phyloP scores from a whole-genome alignment of 306 rosid species.

The Gillenia trifoliata region DNA sequence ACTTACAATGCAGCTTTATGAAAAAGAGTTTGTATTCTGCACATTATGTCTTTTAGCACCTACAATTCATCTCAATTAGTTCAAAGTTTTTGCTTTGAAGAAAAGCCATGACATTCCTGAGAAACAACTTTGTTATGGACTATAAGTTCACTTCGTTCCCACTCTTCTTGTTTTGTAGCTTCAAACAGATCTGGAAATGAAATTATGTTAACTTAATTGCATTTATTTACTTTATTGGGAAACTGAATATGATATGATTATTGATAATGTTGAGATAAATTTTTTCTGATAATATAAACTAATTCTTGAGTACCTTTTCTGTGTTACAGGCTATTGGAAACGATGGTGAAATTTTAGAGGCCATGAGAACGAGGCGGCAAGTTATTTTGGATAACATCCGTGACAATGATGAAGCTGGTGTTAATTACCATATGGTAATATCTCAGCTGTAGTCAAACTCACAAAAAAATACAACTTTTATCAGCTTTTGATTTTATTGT shows the following conservation, averaged over 20 bases:
- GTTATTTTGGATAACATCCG: conserved; percentile 62
- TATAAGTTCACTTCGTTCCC: neutral
- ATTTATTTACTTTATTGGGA: neutral
- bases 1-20: neutral
- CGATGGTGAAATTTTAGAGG: conserved; percentile 42
- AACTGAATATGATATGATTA: neutral
- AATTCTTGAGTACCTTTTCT: conserved; percentile 3
- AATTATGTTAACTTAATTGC: neutral
- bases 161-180: neutral
- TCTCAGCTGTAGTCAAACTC: neutral
- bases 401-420: conserved; percentile 58
- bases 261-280: neutral
- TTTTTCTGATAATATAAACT: neutral
- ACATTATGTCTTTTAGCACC: neutral
- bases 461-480: neutral
- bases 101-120: neutral
- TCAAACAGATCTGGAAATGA: neutral
- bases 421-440: conserved; percentile 44
- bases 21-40: neutral
- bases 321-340: conserved; percentile 35
- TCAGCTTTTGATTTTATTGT: conserved; percentile 6
- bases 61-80: neutral
- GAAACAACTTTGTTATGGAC: neutral
- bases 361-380: conserved; percentile 40
- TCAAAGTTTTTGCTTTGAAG: neutral